Conservation (phyloP, 2,329 filamentous ascomycete genomes). For the Trichoderma arundinaceum region DNA sequence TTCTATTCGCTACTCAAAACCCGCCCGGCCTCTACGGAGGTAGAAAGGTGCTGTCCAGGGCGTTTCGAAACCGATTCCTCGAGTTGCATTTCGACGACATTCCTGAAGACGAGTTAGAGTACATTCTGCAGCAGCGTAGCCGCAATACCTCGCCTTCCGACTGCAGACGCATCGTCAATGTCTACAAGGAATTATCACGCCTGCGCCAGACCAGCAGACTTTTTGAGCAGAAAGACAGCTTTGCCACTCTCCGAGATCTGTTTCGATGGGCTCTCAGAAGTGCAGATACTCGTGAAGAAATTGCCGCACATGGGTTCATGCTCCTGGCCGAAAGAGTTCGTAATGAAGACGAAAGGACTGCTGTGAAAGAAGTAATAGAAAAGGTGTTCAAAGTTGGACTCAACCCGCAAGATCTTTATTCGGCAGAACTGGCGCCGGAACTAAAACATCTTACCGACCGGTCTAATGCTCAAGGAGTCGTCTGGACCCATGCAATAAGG, state of each 20-base stretch:
- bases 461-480: constrained; percentile 67
- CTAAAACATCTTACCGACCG: constrained; percentile 55
- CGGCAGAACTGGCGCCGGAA: constrained; percentile 61
- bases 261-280: constrained; percentile 92
- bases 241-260: constrained; percentile 92
- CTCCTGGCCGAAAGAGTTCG: constrained; percentile 91
- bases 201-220: constrained; percentile 87
- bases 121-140: constrained; percentile 86
- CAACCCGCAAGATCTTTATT: constrained; percentile 75
- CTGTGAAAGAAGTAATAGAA: constrained; percentile 88
- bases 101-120: constrained; percentile 89
- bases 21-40: constrained; percentile 95
- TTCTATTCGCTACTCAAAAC: constrained; percentile 98
- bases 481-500: constrained; percentile 96
- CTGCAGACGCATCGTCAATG: constrained; percentile 86
- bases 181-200: constrained; percentile 90
- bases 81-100: constrained; percentile 99
- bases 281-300: constrained; percentile 83
- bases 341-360: constrained; percentile 82
- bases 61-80: constrained; percentile 95
- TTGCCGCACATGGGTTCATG: constrained; percentile 95
- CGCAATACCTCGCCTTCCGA: constrained; percentile 88
- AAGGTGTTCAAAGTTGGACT: constrained; percentile 86
- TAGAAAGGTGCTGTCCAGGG: constrained; percentile 87
- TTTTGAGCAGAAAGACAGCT: constrained; percentile 97